Base-by-base conservation (phyloP, 306 rosid species). In the Lithocarpus polystachyus region DNA sequence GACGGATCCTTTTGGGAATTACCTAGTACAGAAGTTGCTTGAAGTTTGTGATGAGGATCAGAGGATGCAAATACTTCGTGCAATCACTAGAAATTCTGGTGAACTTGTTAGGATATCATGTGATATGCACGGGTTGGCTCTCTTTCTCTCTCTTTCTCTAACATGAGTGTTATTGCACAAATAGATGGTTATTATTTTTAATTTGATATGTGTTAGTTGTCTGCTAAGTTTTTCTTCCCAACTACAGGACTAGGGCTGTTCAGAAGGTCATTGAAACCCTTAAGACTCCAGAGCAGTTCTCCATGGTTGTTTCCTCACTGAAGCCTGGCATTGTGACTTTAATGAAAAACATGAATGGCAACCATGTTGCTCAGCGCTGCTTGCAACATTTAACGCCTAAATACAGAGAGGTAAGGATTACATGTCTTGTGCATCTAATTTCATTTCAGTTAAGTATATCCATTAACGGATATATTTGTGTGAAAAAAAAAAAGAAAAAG, bases 251-350 rank as follows among this genome's bases (percentile, higher is more conserved):
- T 68, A 82, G 93, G 56, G 93, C 89, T 59, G 84, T 89, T 79
- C 93, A 89, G 77, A 89, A 83, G 86, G 86, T 89, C 60, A 87
- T 87, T 70, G 93, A 89, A 77, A 89, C 93, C 35, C 91, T 89
- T 26, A 79, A 81, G 77, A 83, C 80, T 19, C 77, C 65, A 23
- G 89, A 85, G 81, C 91, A 89, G 68, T 75, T 85, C 71, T 79
- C 75, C 61, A 40, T 89, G 81, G 76, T 89, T 67, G 82, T 87
- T 75, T 87, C 89, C n/a, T n/a, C 93, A 12, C 68, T 89, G 5
- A 77, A 79, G 76, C 77, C 82, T 20, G 89, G 86, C 57, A 76
- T 87, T 19, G 82, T 87, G 74, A 80, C 81, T 33, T 74, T 89
- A 62, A 87, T 89, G 26, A 89, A 87, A 69, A 73, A 89, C 75